Evolutionary conservation across 148 eudicot species (phyloP).

Genomic region (Polygonum maritimum): DNA sequence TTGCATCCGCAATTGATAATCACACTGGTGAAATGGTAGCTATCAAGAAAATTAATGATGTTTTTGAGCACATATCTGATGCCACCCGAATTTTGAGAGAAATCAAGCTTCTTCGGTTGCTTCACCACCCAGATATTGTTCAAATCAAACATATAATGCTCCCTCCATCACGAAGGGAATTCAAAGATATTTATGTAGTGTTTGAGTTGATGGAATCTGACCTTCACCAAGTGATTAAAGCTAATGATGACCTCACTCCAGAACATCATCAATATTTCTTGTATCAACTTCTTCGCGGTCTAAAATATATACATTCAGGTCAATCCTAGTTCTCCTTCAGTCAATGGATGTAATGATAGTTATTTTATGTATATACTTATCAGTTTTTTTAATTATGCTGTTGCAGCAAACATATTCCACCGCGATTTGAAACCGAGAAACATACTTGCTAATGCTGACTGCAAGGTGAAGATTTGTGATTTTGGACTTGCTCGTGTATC

Average conservation of each 20-base stretch:
- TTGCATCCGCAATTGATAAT: conserved; percentile 62
- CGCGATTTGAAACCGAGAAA: conserved; percentile 49
- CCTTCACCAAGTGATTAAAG: conserved; percentile 56
- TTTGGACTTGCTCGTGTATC: conserved; percentile 55
- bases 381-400: neutral
- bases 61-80: conserved; percentile 12
- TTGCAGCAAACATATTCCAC: conserved; percentile 33
- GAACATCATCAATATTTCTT: conserved; percentile 57
- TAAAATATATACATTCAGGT: conserved; percentile 67
- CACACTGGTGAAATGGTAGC: conserved; percentile 66
- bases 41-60: conserved; percentile 29
- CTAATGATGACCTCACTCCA: conserved; percentile 56
- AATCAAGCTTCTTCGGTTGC: conserved; percentile 59
- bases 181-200: conserved; percentile 45
- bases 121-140: conserved; percentile 59
- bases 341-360: neutral
- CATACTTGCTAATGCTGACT: conserved; percentile 47
- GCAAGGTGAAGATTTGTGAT: conserved; percentile 52
- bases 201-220: conserved; percentile 49
- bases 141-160: conserved; percentile 66
- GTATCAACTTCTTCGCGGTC: conserved; percentile 61
- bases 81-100: conserved; percentile 26
- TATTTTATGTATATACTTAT: conserved; percentile 6
- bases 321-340: neutral
- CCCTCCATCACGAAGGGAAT: conserved; percentile 56